These are phyloP conservation scores for Picochlorum sp. DNA, from an alignment of 139 green algal genomes.

Conservation along the genomic window DNA sequence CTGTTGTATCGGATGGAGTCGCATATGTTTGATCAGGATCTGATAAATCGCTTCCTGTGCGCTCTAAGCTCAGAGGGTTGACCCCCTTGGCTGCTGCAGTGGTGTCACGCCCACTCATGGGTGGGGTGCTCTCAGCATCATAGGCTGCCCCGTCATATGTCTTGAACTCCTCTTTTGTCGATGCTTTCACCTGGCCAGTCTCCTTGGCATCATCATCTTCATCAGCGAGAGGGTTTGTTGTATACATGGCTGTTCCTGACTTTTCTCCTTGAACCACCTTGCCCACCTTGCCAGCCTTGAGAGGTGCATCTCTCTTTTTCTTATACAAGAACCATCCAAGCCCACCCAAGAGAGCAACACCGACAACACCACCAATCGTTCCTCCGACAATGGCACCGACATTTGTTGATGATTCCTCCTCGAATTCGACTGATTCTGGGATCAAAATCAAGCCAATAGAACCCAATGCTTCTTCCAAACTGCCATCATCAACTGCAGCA, in stretches of 20 bases:
- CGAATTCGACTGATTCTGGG: slow-evolving; percentile 8
- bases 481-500: slow-evolving; percentile 4
- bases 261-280: not conserved
- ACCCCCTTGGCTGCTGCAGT: not conserved
- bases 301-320: slow-evolving; percentile 6
- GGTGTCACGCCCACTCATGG: not conserved
- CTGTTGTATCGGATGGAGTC: slow-evolving; percentile 5
- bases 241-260: slow-evolving; percentile 6
- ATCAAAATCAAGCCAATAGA: slow-evolving; percentile 13
- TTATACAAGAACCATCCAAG: slow-evolving; percentile 1
- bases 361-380: slow-evolving; percentile 1
- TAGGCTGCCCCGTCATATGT: not conserved
- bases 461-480: slow-evolving; percentile 6
- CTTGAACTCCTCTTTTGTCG: not conserved
- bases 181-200: not conserved
- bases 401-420: slow-evolving; percentile 1
- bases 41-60: not conserved
- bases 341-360: not conserved
- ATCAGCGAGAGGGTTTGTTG: not conserved
- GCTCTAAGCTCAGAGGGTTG: slow-evolving; percentile 1
- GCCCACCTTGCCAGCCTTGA: slow-evolving; percentile 1
- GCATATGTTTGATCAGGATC: slow-evolving; percentile 7
- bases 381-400: slow-evolving; percentile 20
- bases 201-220: not conserved
- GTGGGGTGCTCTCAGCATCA: not conserved